Percentiles rank a stretch among this genome's conserved stretches.
These are phyloP conservation scores for Alternaria incomplexa DNA, from an alignment of 2,329 filamentous ascomycete genomes.

Conservation along the genomic window DNA sequence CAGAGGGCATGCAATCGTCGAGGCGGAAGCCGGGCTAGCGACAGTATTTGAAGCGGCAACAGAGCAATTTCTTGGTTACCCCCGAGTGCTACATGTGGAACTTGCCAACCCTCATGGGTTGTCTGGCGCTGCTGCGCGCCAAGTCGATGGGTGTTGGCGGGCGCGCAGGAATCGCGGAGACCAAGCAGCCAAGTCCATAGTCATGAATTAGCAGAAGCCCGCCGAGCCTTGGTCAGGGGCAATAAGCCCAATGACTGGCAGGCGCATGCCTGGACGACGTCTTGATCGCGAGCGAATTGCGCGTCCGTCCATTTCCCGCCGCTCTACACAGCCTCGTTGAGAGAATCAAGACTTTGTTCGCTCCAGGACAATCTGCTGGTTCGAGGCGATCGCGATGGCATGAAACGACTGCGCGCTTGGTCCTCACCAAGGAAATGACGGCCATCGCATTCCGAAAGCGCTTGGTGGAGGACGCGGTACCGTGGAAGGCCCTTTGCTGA, in stretches of 20 bases:
- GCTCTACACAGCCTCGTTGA: conserved; percentile 12
- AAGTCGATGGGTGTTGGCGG: conserved; percentile 41
- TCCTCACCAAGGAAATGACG: neutral
- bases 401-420: conserved; percentile 2
- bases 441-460: neutral
- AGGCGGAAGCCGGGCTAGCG: conserved; percentile 23
- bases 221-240: conserved; percentile 47
- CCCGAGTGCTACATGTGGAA: conserved; percentile 40
- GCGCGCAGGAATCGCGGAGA: conserved; percentile 32
- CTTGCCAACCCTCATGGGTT: conserved; percentile 45
- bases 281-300: conserved; percentile 13
- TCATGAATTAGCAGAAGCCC: conserved; percentile 34
- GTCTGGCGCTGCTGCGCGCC: conserved; percentile 39
- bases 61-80: conserved; percentile 35
- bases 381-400: neutral
- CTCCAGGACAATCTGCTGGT: neutral
- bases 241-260: conserved; percentile 21
- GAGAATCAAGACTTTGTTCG: neutral
- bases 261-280: conserved; percentile 6
- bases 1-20: conserved; percentile 29
- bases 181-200: conserved; percentile 38
- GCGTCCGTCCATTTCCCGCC: conserved; percentile 7
- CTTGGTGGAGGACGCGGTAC: neutral
- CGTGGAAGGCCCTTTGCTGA: neutral
- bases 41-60: conserved; percentile 41